These are phyloP conservation scores for Cyberlindnera euphorbiae DNA, from an alignment of 805 yeast species.

Conservation along the genomic window DNA sequence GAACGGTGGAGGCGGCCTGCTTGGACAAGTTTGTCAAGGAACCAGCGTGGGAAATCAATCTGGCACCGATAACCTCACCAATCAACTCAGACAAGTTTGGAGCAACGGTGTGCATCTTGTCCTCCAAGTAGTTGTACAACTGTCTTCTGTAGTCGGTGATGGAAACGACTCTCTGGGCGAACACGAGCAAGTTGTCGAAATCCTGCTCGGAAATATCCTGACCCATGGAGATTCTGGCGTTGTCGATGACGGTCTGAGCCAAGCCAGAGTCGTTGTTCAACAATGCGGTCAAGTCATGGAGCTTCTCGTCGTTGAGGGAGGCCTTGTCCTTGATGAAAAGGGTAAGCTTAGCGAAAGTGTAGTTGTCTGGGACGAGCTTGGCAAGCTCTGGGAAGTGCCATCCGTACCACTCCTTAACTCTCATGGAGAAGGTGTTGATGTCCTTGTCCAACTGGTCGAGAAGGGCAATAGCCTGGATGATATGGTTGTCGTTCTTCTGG, in stretches of 20 bases:
- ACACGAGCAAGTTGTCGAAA: conserved; percentile 83
- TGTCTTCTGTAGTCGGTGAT: conserved; percentile 86
- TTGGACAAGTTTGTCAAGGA: conserved; percentile 93
- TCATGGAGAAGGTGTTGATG: conserved; percentile 96
- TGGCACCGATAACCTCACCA: conserved; percentile 98
- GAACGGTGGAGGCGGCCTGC: conserved; percentile 99
- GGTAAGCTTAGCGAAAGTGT: conserved; percentile 90
- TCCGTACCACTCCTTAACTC: conserved; percentile 99
- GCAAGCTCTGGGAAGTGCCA: conserved; percentile 99
- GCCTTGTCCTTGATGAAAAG: conserved; percentile 84
- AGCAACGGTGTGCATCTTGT: conserved; percentile 96
- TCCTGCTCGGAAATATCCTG: conserved; percentile 95
- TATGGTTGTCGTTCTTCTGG: conserved; percentile 98
- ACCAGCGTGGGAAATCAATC: conserved; percentile 98
- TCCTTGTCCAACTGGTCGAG: conserved; percentile 96
- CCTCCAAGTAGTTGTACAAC: conserved; percentile 80
- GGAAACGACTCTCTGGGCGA: conserved; percentile 91
- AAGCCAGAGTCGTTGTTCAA: conserved; percentile 83
- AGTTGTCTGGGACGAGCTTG: conserved; percentile 96
- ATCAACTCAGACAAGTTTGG: conserved; percentile 95
- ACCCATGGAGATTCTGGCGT: conserved; percentile 98
- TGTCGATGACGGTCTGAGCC: conserved; percentile 88
- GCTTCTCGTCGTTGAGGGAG: conserved; percentile 68
- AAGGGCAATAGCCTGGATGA: conserved; percentile 96
- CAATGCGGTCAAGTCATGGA: conserved; percentile 84